A percentile compares a stretch with the other conserved stretches of the same genome.
These are phyloP conservation scores for Acanthamoeba royreba DNA, from an alignment of 208 protist species.

Conservation along the genomic window DNA sequence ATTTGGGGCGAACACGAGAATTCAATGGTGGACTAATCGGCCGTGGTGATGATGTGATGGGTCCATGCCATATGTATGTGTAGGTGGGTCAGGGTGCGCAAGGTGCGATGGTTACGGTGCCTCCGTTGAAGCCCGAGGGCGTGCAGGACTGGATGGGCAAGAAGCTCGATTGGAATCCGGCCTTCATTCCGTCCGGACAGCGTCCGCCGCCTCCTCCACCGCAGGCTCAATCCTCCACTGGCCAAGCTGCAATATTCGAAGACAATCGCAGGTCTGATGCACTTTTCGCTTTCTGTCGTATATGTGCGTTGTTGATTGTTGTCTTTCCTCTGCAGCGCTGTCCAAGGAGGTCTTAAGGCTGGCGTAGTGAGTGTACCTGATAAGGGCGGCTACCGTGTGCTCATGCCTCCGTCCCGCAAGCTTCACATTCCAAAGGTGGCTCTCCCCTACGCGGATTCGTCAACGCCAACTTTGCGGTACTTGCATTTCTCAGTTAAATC, in stretches of 20 bases:
- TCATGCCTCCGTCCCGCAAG: background rate
- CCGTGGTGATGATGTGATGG: background rate
- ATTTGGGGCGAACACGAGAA: too few relatives aligned
- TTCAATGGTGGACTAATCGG: background rate
- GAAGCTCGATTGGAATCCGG: slow-evolving; percentile 16
- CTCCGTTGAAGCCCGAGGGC: background rate
- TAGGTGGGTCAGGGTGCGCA: background rate
- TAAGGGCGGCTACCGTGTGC: background rate
- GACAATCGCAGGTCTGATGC: background rate
- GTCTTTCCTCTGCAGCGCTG: too few relatives aligned
- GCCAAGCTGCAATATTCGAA: background rate
- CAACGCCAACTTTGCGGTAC: background rate
- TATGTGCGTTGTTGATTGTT: too few relatives aligned
- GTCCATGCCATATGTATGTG: too few relatives aligned
- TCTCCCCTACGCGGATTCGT: background rate
- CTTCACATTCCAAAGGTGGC: background rate
- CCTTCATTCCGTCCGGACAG: background rate
- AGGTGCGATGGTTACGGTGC: background rate
- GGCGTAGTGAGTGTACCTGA: background rate
- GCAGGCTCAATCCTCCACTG: background rate
- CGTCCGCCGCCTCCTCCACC: background rate
- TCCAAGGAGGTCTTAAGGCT: background rate
- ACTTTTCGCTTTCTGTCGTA: too few relatives aligned
- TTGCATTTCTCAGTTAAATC: too few relatives aligned
- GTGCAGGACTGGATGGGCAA: background rate